phyloP scores from a whole-genome alignment of 148 eudicot species.

The Amaranthus palmeri region DNA sequence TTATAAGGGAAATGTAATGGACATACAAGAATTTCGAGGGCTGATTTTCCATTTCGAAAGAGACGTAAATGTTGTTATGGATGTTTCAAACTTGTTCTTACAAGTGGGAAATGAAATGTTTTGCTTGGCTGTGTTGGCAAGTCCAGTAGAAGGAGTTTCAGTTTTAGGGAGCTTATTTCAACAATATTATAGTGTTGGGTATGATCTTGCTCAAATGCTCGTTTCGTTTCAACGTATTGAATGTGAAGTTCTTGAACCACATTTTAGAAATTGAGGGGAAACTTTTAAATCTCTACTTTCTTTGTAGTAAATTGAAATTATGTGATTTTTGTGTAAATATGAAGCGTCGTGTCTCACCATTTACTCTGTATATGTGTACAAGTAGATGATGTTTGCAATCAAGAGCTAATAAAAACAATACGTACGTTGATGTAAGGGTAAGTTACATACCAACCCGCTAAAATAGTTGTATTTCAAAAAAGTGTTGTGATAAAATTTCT shows the following conservation, averaged over 20 bases:
- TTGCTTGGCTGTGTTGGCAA: slow-evolving; percentile 18
- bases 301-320: background rate
- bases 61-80: slow-evolving; percentile 9
- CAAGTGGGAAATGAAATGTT: slow-evolving; percentile 18
- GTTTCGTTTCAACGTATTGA: slow-evolving; percentile 20
- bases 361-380: too few species aligned
- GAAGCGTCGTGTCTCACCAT: too few species aligned
- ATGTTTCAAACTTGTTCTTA: slow-evolving; percentile 13
- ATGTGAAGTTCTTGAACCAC: slow-evolving; percentile 14
- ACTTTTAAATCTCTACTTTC: background rate
- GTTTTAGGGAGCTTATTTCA: slow-evolving; percentile 26
- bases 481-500: too few species aligned
- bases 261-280: background rate
- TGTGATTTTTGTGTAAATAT: background rate
- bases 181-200: slow-evolving; percentile 22
- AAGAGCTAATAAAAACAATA: too few species aligned
- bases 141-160: slow-evolving; percentile 24
- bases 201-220: slow-evolving; percentile 18
- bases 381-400: too few species aligned
- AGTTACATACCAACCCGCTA: too few species aligned
- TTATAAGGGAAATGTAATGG: slow-evolving; percentile 17
- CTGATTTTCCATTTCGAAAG: slow-evolving; percentile 20
- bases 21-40: slow-evolving; percentile 11
- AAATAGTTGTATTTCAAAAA: too few species aligned
- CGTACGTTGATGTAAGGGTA: too few species aligned